Conservation (phyloP, 371 early-diverging fungal species). For the Rhizomucor miehei region DNA sequence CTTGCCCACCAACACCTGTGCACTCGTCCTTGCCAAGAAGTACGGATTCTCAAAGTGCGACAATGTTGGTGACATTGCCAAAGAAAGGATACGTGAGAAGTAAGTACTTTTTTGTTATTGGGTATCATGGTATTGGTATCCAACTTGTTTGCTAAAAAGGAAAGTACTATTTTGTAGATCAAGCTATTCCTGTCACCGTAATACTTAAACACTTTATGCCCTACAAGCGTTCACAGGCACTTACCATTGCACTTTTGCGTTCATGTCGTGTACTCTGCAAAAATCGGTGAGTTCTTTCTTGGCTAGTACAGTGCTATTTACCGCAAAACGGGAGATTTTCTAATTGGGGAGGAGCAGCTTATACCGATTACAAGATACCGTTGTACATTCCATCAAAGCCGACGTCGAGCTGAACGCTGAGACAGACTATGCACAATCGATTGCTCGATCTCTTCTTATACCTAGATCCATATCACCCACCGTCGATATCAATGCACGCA, state of each 20-base stretch:
- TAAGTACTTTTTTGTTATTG: conserved; percentile 4
- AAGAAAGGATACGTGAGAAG: conserved; percentile 12
- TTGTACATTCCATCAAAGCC: conserved; percentile 13
- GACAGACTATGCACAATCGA: conserved; percentile 7
- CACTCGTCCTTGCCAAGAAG: too few species aligned
- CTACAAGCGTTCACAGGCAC: conserved; percentile 2
- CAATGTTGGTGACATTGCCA: conserved; percentile 3
- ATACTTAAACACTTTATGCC: conserved; percentile 13
- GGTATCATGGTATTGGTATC: too few species aligned
- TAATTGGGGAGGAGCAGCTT: neutral
- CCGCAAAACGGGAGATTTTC: too few species aligned
- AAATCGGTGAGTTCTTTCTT: conserved; percentile 19
- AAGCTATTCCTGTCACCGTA: conserved; percentile 12
- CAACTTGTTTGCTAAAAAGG: too few species aligned
- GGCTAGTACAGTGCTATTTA: too few species aligned
- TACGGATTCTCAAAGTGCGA: neutral
- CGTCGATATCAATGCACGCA: conserved; percentile 9
- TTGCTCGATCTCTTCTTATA: conserved; percentile 9
- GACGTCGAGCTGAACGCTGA: conserved; percentile 11
- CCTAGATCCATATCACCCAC: conserved; percentile 16
- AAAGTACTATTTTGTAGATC: too few species aligned
- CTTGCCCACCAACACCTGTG: too few species aligned
- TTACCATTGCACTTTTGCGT: conserved; percentile 14
- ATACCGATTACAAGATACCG: conserved; percentile 5
- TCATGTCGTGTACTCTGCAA: conserved; percentile 8